Base-by-base conservation (phyloP, 2,329 filamentous ascomycete genomes). In the Pseudocercospora pini-densiflorae region DNA sequence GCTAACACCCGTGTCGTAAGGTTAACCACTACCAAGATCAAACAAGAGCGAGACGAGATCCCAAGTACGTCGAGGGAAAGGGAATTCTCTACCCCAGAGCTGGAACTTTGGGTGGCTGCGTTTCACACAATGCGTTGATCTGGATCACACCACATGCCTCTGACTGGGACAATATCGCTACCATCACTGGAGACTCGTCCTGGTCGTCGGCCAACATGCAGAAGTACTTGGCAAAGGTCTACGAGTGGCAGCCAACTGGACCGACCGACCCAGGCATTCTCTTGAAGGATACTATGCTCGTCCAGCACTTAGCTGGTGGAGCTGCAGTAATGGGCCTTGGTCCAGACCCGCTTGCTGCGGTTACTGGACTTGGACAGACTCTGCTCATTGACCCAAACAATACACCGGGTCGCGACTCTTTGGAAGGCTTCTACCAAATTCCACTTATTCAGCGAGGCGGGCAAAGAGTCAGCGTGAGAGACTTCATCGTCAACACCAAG, bases 151-250 rank as follows among this genome's bases (percentile, higher is more conserved):
- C 88, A 0, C 69, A 87, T 65, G 81, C 85, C 49, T 84, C 82
- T 24, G 88, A 90, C 75, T 90, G 86, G 78, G 80, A 88, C 59
- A 78, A 84, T 69, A 85, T 90, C 63, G 84, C 83, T 1, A 75
- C 77, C 10, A 73, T 89, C 23, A 90, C 88, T 1, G 87, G 87
- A 3, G 88, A 90, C 69, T 69, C 74, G 1, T 86, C 86, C 0
- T 90, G 88, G 88, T 77, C 80, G 0, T 78, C 86, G 0, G 75
- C 77, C 0, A 87, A 86, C 63, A 89, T 90, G 87, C 80, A 85
- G 65, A 77, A 82, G 64, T 86, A 88, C 75, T 86, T 86, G 58
- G 72, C 79, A 49, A 80, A 80, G 65, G 71, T 89, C 59, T 82
- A 82, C 70, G 66, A 73, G 47, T 75, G 72, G 72, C 70, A 71